phyloP scores from a whole-genome alignment of 2,329 filamentous ascomycete genomes.

The Fusarium metavorans region DNA sequence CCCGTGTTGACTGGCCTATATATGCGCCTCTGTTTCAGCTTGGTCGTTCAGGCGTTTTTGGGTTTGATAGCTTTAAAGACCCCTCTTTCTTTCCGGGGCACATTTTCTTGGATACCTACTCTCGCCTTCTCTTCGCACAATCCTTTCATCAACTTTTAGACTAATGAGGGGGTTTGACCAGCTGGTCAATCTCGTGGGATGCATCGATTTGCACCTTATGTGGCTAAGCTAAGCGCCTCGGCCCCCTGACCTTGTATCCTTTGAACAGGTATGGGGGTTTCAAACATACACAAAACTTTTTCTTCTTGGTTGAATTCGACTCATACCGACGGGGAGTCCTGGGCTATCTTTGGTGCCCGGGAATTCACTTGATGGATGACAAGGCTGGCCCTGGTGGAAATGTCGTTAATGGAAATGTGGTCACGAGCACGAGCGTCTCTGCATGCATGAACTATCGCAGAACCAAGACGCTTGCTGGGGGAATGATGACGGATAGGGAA shows the following conservation, averaged over 20 bases:
- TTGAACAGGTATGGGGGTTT: conserved; percentile 3
- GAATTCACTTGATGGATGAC: neutral
- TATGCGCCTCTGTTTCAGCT: conserved; percentile 2
- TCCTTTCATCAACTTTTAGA: conserved; percentile 22
- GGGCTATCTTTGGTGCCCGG: neutral
- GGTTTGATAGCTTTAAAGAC: conserved; percentile 6
- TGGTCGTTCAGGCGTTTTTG: conserved; percentile 9
- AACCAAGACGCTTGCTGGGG: conserved; percentile 12
- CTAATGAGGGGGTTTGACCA: conserved; percentile 18
- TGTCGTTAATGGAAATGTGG: conserved; percentile 10
- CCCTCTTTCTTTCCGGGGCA: conserved; percentile 8
- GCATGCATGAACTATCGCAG: neutral
- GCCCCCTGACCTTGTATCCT: conserved; percentile 8
- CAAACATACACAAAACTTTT: conserved; percentile 11
- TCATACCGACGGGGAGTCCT: neutral
- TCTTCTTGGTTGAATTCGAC: conserved; percentile 3
- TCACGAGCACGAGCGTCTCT: conserved; percentile 14
- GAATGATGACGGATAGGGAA: neutral
- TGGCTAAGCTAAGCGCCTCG: neutral
- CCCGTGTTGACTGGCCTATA: neutral
- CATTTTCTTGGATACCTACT: conserved; percentile 17
- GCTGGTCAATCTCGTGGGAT: conserved; percentile 15
- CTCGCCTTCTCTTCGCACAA: conserved; percentile 17
- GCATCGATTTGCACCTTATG: conserved; percentile 3
- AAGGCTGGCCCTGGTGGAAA: neutral